Percentiles rank a stretch among this genome's conserved stretches.
phyloP scores from a whole-genome alignment of 768 basidiomycete genomes.

The Suillus ampliporus region DNA sequence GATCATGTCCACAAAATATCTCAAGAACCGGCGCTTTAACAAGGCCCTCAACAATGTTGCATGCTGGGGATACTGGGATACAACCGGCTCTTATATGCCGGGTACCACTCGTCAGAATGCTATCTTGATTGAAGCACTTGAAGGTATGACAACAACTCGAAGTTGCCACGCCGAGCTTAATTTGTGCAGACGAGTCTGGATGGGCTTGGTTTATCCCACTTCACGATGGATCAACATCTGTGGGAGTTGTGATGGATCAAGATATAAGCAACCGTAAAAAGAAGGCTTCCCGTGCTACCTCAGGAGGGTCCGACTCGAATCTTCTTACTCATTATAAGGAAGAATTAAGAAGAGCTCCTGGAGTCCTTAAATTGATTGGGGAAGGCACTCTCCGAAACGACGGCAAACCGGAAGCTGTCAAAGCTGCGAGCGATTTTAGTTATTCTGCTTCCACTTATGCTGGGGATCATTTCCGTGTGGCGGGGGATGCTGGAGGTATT shows the following conservation, averaged over 20 bases:
- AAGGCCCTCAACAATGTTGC: constrained; percentile 40
- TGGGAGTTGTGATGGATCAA: constrained; percentile 57
- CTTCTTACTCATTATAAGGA: constrained; percentile 12
- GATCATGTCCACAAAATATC: constrained; percentile 43
- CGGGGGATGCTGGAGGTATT: constrained; percentile 63
- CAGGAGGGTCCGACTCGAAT: constrained; percentile 5
- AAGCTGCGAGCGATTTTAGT: constrained; percentile 51
- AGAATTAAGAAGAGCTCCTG: constrained; percentile 11
- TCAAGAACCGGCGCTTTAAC: constrained; percentile 41
- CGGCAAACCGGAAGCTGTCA: constrained; percentile 16
- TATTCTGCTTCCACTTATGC: constrained; percentile 62
- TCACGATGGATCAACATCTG: constrained; percentile 52
- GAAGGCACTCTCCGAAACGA: constrained; percentile 15
- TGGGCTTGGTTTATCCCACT: constrained; percentile 68
- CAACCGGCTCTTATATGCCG: constrained; percentile 32
- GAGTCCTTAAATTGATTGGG: constrained; percentile 7
- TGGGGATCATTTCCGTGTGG: constrained; percentile 56
- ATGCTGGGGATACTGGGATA: constrained; percentile 45
- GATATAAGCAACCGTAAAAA: constrained; percentile 35
- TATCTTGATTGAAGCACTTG: constrained; percentile 42
- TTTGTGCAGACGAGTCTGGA: constrained; percentile 50
- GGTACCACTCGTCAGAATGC: constrained; percentile 40
- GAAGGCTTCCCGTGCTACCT: constrained; percentile 3
- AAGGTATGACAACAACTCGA: constrained; percentile 20
- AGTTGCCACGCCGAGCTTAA: not conserved